Conservation (phyloP, 176 grass and related monocot genomes). For the Eragrostis curvula region DNA sequence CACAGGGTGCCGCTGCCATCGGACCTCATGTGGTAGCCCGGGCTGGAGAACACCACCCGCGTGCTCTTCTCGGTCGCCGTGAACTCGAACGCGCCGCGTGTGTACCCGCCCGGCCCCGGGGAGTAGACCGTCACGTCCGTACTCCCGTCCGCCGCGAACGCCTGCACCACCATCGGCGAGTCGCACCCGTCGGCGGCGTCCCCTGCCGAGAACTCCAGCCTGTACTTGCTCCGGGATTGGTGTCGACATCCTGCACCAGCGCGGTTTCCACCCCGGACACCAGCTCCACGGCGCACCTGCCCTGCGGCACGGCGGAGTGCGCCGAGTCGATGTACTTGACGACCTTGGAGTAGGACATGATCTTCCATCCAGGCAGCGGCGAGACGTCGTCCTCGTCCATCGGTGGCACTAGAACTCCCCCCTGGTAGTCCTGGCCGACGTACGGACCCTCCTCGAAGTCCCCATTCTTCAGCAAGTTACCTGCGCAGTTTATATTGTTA, state of each 20-base stretch:
- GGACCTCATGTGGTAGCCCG: constrained; percentile 37
- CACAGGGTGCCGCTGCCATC: constrained; percentile 57
- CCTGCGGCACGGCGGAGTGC: constrained; percentile 56
- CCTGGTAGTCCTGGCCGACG: constrained; percentile 39
- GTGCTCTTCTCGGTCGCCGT: constrained; percentile 33
- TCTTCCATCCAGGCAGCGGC: constrained; percentile 63
- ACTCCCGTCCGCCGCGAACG: constrained; percentile 50
- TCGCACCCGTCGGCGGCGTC: constrained; percentile 56
- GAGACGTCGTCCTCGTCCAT: constrained; percentile 41
- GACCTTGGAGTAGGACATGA: constrained; percentile 57
- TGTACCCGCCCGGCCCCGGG: constrained; percentile 41
- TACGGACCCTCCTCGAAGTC: constrained; percentile 66
- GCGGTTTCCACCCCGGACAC: constrained; percentile 60
- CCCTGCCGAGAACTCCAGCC: constrained; percentile 56
- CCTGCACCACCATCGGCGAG: constrained; percentile 42
- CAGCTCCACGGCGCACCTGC: constrained; percentile 61
- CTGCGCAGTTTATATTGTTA: constrained; percentile 1
- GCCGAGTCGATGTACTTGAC: constrained; percentile 64
- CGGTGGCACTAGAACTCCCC: constrained; percentile 60
- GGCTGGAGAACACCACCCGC: constrained; percentile 53
- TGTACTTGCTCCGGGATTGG: constrained; percentile 41
- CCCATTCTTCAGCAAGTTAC: constrained; percentile 50
- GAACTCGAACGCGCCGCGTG: constrained; percentile 46
- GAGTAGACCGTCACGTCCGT: constrained; percentile 37
- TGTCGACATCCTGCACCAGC: constrained; percentile 57